Conservation (phyloP, 169 alveolate genomes). For the Plasmodium inui region DNA sequence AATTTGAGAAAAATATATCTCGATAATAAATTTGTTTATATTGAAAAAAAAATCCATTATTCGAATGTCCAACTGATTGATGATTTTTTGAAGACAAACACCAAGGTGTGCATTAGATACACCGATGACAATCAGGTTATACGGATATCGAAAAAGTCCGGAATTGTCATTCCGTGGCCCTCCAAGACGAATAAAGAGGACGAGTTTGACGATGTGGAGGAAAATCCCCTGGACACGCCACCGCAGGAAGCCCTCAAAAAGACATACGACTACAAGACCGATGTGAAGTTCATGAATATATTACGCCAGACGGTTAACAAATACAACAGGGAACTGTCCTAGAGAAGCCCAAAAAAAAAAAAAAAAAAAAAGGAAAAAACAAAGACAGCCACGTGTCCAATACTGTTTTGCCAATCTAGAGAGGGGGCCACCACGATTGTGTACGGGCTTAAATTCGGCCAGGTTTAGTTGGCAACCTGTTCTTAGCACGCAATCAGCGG, state of each 20-base stretch:
- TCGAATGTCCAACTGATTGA: constrained; percentile 91
- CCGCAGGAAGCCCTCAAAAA: constrained; percentile 89
- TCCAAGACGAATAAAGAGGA: constrained; percentile 78
- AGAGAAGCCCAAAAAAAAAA: background rate
- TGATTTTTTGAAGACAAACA: constrained; percentile 78
- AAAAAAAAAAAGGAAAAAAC: background rate
- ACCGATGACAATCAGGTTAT: constrained; percentile 76
- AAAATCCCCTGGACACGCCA: constrained; percentile 86
- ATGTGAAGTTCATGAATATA: constrained; percentile 80
- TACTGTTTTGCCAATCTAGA: background rate
- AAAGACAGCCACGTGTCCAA: background rate
- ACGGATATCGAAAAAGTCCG: constrained; percentile 90
- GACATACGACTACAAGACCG: constrained; percentile 87
- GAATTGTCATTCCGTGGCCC: constrained; percentile 92
- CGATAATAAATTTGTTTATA: constrained; percentile 83
- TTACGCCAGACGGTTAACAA: constrained; percentile 84
- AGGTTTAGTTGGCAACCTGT: background rate
- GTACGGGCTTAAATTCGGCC: background rate
- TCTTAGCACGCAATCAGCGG: background rate
- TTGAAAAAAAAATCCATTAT: constrained; percentile 90
- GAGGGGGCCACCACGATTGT: background rate
- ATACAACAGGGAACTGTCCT: constrained; percentile 81
- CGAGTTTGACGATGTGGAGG: constrained; percentile 77
- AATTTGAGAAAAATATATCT: constrained; percentile 83
- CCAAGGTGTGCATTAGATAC: constrained; percentile 75